phyloP scores from a whole-genome alignment of 1,139 yeast genomes.

The Sugiyamaella sp. region DNA sequence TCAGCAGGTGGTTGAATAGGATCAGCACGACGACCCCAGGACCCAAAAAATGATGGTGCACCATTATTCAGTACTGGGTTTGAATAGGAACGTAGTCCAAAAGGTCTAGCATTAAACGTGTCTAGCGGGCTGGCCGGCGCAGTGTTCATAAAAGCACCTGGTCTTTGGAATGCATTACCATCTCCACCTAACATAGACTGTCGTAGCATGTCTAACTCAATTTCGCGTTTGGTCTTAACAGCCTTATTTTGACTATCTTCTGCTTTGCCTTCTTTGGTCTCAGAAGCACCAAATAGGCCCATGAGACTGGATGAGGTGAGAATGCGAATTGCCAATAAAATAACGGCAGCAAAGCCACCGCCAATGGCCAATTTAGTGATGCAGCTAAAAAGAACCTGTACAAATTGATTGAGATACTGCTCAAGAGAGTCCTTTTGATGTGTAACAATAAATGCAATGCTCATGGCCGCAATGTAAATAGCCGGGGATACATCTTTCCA shows the following conservation, averaged over 20 bases:
- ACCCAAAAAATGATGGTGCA: conserved; percentile 10
- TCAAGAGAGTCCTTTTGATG: conserved; percentile 33
- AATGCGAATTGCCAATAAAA: conserved; percentile 22
- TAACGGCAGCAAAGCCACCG: conserved; percentile 22
- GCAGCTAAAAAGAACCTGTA: conserved; percentile 29
- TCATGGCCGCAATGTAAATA: conserved; percentile 30
- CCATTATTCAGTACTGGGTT: conserved; percentile 13
- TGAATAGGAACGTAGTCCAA: conserved; percentile 18
- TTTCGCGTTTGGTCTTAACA: neutral
- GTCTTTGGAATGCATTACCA: conserved; percentile 1
- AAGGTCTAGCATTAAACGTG: conserved; percentile 7
- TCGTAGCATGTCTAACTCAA: conserved; percentile 5
- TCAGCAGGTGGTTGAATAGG: neutral
- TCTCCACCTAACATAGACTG: conserved; percentile 2
- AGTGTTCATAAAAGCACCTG: conserved; percentile 3
- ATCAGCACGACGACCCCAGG: conserved; percentile 9
- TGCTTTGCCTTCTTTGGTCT: neutral
- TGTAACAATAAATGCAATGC: conserved; percentile 31
- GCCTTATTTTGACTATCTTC: neutral
- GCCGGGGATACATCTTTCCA: conserved; percentile 31
- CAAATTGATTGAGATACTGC: conserved; percentile 29
- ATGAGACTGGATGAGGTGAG: conserved; percentile 17
- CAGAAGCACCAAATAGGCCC: neutral
- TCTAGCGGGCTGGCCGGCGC: conserved; percentile 10
- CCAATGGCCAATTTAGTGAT: conserved; percentile 25